Percentiles rank a stretch among this genome's conserved stretches.
Evolutionary conservation across 768 basidiomycete genomes (phyloP).

Genomic region (Clavulina sp.): DNA sequence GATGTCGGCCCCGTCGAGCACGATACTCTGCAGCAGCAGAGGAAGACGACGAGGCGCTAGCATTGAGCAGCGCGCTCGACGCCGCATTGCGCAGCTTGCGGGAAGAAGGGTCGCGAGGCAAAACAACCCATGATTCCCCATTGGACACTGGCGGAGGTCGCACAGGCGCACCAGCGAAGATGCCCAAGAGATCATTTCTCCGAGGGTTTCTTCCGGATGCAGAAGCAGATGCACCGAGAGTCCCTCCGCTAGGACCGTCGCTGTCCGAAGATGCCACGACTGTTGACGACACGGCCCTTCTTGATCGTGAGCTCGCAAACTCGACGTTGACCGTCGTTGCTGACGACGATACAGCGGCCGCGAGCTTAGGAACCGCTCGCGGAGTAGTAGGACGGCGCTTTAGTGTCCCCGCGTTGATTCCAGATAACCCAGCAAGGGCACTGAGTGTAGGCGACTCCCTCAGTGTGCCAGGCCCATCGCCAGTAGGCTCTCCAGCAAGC

Average conservation of each 20-base stretch:
- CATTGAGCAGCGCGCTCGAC: not conserved
- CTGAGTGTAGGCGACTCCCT: not conserved
- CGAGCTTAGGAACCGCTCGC: constrained; percentile 48
- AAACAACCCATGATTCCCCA: constrained; percentile 55
- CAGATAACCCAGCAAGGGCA: not conserved
- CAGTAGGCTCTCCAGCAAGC: not conserved
- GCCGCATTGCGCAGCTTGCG: constrained; percentile 13
- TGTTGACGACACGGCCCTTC: constrained; percentile 1
- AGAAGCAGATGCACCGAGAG: not conserved
- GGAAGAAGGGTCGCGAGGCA: constrained; percentile 25
- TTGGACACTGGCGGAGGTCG: constrained; percentile 20
- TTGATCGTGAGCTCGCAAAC: constrained; percentile 34
- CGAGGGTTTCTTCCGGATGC: not conserved
- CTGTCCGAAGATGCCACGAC: not conserved
- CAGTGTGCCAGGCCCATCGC: not conserved
- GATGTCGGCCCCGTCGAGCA: constrained; percentile 1
- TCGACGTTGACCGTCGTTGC: constrained; percentile 92
- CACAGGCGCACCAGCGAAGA: constrained; percentile 79
- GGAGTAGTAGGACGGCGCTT: not conserved
- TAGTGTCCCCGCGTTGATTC: not conserved
- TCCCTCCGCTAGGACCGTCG: not conserved
- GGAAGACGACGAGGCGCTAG: not conserved
- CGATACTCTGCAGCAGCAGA: not conserved
- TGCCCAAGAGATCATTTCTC: constrained; percentile 42
- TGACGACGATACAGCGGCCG: constrained; percentile 72